Evolutionary conservation across 2,329 filamentous ascomycete species (phyloP).

Genomic region (Fusarium circinatum): DNA sequence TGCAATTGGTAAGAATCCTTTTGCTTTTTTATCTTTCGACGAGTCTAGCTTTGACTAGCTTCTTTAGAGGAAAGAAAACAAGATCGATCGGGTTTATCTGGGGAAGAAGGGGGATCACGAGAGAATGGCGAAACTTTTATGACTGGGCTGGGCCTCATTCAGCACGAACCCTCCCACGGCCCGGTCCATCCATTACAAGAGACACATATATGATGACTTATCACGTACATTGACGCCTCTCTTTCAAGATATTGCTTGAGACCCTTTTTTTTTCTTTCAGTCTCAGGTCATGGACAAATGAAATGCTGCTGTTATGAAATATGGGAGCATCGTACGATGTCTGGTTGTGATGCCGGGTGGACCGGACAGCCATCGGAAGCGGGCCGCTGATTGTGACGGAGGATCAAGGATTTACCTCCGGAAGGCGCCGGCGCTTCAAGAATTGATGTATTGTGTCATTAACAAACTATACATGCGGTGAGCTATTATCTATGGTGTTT

Average conservation of each 20-base stretch:
- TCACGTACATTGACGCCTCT: background rate
- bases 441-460: background rate
- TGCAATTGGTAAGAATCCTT: constrained; percentile 4
- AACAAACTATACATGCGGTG: background rate
- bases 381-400: constrained; percentile 35
- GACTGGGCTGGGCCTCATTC: background rate
- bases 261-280: background rate
- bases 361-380: constrained; percentile 41
- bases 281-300: background rate
- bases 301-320: background rate
- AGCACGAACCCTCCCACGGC: constrained; percentile 15
- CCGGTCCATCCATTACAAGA: constrained; percentile 24
- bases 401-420: constrained; percentile 10
- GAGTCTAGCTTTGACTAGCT: constrained; percentile 18
- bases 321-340: constrained; percentile 42
- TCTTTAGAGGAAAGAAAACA: background rate
- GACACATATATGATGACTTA: constrained; percentile 13
- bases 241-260: background rate
- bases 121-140: constrained; percentile 15
- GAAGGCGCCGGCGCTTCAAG: constrained; percentile 2
- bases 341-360: constrained; percentile 37
- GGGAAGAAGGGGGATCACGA: constrained; percentile 6
- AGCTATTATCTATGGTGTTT: background rate
- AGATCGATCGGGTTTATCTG: background rate
- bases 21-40: constrained; percentile 11